phyloP scores from a whole-genome alignment of 2,329 filamentous ascomycete genomes.

The Mycosphaerelloides madeirae region DNA sequence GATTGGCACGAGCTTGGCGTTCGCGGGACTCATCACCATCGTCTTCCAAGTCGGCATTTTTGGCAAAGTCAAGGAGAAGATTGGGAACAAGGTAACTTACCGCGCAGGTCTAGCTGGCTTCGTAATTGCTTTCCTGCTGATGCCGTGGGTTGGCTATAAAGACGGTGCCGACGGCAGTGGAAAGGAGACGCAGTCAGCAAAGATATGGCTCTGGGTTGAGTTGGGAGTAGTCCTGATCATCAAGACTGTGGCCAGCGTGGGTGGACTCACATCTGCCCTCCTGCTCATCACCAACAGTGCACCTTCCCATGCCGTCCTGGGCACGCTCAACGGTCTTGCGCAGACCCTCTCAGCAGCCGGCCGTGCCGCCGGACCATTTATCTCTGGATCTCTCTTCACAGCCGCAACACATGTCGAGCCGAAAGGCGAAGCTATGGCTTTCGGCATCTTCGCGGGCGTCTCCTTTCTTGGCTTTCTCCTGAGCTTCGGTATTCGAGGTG shows the following conservation, averaged over 20 bases:
- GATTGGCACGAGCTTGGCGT: conserved; percentile 79
- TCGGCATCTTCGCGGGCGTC: conserved; percentile 81
- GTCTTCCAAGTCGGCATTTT: conserved; percentile 86
- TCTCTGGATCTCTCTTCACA: conserved; percentile 82
- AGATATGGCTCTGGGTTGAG: conserved; percentile 71
- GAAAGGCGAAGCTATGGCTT: conserved; percentile 80
- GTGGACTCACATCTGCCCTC: conserved; percentile 83
- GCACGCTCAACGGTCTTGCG: conserved; percentile 86
- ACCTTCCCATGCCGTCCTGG: conserved; percentile 76
- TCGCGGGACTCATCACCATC: conserved; percentile 81
- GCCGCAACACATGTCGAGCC: conserved; percentile 66
- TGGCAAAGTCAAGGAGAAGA: conserved; percentile 66
- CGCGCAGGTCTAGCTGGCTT: conserved; percentile 73
- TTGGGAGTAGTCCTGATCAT: conserved; percentile 75
- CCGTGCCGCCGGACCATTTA: conserved; percentile 79
- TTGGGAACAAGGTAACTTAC: conserved; percentile 85
- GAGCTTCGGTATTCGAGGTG: conserved; percentile 70
- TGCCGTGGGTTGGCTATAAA: conserved; percentile 84
- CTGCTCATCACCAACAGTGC: conserved; percentile 90
- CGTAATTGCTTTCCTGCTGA: conserved; percentile 74
- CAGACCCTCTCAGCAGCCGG: conserved; percentile 91
- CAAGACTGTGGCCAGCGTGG: conserved; percentile 86
- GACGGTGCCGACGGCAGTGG: conserved; percentile 45
- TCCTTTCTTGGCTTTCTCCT: conserved; percentile 74
- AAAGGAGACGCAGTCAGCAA: conserved; percentile 53